Evolutionary conservation across 129 eudicot genomes (phyloP), one percentile per base, ranked within the genome.

Genomic region (Gnaphalium uliginosum): DNA sequence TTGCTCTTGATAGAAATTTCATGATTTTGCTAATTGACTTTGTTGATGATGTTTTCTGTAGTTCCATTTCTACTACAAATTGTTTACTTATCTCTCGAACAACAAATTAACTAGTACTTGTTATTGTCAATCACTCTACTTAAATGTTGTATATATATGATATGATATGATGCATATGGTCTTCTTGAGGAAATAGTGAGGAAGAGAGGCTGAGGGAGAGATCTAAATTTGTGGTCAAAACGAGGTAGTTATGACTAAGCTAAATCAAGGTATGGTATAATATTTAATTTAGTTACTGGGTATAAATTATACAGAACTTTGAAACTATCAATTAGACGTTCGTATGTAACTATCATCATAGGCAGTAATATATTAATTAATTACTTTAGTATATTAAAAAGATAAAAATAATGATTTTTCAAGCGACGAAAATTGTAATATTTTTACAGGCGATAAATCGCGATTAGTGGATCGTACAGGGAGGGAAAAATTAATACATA

Each of bases 1-100:
- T 82, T 66, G 83, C 87, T 71, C 72, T 77, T 57, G 95, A 90
- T 43, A 91, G 75, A 63, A 83, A 79, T 75, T 82, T 92, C 80
- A 89, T 63, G 46, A 92, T 74, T 78, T 76, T 83, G 84, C 61
- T 85, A 73, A 62, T 85, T n/a, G 87, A 57, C 69, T 83, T 92
- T 6, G 56, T 3, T 19, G 81, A 35, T 76, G 72, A 10, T 56
- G 23, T n/a, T 48, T 71, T 73, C 65, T 79, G 82, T 67, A 65
- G 76, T 51, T 77, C 85, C 85, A 82, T 82, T 72, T 72, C 24
- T 9, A 48, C 70, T 15, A 50, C 56, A 29, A 9, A 65, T 14
- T 39, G 13, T 37, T 32, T 61, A 6, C 24, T 53, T 64, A 21
- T 72, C 57, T 63, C 46, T 77, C 19, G 51, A 56, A 68, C 3